Evolutionary conservation across 148 eudicot genomes (phyloP).

Genomic region (Rheum nobile): DNA sequence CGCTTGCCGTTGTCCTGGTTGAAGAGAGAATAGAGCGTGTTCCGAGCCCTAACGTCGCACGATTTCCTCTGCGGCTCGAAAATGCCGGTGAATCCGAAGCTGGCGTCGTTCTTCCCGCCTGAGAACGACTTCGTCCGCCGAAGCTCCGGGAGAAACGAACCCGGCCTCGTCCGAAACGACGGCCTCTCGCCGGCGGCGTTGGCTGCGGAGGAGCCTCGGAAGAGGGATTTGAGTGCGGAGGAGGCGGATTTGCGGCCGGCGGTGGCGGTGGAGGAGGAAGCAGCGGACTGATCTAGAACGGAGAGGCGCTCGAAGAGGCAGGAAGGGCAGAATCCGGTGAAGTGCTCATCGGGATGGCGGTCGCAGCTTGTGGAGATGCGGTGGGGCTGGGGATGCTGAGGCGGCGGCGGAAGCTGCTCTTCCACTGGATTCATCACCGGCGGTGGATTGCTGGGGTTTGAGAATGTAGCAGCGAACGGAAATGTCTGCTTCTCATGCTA

Average conservation of each 20-base stretch:
- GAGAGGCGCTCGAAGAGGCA: slow-evolving; percentile 88
- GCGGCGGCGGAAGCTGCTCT: slow-evolving; percentile 48
- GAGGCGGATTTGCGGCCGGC: slow-evolving; percentile 32
- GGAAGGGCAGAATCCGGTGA: slow-evolving; percentile 83
- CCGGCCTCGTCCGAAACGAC: slow-evolving; percentile 12
- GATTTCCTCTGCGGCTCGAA: slow-evolving; percentile 39
- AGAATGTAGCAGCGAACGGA: background rate
- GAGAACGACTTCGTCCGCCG: slow-evolving; percentile 78
- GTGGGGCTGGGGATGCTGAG: slow-evolving; percentile 44
- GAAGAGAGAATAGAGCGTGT: slow-evolving; percentile 25
- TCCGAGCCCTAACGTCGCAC: slow-evolving; percentile 32
- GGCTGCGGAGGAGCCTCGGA: slow-evolving; percentile 9
- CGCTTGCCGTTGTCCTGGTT: slow-evolving; percentile 17
- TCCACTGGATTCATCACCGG: slow-evolving; percentile 55
- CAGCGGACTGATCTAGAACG: slow-evolving; percentile 40
- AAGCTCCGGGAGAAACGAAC: slow-evolving; percentile 56
- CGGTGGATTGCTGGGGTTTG: slow-evolving; percentile 7
- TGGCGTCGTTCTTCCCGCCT: slow-evolving; percentile 50
- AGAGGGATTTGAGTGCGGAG: slow-evolving; percentile 22
- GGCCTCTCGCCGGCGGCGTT: background rate
- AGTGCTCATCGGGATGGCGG: slow-evolving; percentile 68
- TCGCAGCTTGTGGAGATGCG: slow-evolving; percentile 71
- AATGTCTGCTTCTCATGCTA: slow-evolving; percentile 9
- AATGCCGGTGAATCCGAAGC: slow-evolving; percentile 19
- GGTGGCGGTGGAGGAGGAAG: slow-evolving; percentile 19